A percentile compares a stretch with the other conserved stretches of the same genome.
Conservation (phyloP, 768 basidiomycete species). For the Collybia mongolica region DNA sequence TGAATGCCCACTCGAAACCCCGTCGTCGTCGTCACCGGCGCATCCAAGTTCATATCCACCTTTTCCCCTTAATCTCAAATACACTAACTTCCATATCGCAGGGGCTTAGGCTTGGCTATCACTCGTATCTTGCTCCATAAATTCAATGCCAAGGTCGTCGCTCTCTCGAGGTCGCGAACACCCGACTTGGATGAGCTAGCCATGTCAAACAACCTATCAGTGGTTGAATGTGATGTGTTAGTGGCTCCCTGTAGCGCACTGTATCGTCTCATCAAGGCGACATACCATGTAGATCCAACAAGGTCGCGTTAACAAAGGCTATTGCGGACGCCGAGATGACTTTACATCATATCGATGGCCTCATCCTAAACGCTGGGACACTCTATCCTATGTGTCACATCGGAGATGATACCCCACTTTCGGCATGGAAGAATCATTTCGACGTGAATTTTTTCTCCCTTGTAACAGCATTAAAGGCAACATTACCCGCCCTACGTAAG, state of each 20-base stretch:
- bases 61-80: slow-evolving; percentile 2
- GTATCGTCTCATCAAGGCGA: slow-evolving; percentile 6
- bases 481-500: slow-evolving; percentile 68
- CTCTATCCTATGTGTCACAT: slow-evolving; percentile 70
- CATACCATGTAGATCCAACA: slow-evolving; percentile 50
- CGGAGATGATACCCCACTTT: slow-evolving; percentile 45
- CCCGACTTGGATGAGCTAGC: slow-evolving; percentile 59
- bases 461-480: slow-evolving; percentile 62
- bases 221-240: slow-evolving; percentile 75
- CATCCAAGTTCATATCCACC: slow-evolving; percentile 56
- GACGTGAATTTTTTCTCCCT: slow-evolving; percentile 90
- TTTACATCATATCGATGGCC: slow-evolving; percentile 68
- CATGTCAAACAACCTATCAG: slow-evolving; percentile 41
- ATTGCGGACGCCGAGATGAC: slow-evolving; percentile 50
- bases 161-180: slow-evolving; percentile 69
- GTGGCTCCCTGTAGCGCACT: slow-evolving; percentile 26
- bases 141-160: slow-evolving; percentile 68
- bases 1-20: slow-evolving; percentile 34
- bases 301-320: slow-evolving; percentile 50
- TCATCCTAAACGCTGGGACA: slow-evolving; percentile 84
- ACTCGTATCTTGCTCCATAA: slow-evolving; percentile 61
- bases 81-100: slow-evolving; percentile 18
- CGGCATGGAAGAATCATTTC: slow-evolving; percentile 70
- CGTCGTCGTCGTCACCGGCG: slow-evolving; percentile 81
- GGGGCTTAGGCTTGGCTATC: slow-evolving; percentile 79